Evolutionary conservation across 352 stramenopile genomes (phyloP).

Genomic region (Phytophthora tentaculata): DNA sequence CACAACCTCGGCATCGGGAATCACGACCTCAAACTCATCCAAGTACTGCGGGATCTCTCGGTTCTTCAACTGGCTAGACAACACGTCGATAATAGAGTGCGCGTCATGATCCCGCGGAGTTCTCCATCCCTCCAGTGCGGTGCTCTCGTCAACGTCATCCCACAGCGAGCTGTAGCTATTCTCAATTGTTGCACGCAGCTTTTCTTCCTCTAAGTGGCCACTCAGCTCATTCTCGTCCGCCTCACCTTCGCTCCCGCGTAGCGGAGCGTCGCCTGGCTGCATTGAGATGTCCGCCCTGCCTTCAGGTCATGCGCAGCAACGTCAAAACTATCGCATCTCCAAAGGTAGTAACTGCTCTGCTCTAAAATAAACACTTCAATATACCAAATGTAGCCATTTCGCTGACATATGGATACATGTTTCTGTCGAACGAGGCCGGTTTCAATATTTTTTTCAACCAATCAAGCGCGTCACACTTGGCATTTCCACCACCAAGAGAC

Average conservation of each 20-base stretch:
- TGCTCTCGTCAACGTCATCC: constrained; percentile 35
- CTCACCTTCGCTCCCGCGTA: constrained; percentile 7
- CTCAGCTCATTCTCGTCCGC: background rate
- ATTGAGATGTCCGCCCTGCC: constrained; percentile 17
- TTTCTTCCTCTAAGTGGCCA: background rate
- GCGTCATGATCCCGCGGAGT: constrained; percentile 20
- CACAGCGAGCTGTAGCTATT: constrained; percentile 46
- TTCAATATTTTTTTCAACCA: constrained; percentile 1
- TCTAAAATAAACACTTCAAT: constrained; percentile 9
- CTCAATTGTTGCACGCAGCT: background rate
- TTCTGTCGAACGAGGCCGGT: background rate
- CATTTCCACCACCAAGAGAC: background rate
- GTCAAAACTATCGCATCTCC: background rate
- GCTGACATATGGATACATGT: constrained; percentile 22
- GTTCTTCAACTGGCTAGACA: constrained; percentile 48
- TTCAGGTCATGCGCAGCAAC: constrained; percentile 22
- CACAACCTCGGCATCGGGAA: constrained; percentile 68
- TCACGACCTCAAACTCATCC: constrained; percentile 70
- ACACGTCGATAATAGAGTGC: constrained; percentile 60
- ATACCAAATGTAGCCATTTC: background rate
- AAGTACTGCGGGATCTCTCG: constrained; percentile 62
- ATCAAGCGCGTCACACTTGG: background rate
- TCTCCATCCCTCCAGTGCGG: constrained; percentile 15
- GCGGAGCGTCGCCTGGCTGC: constrained; percentile 23
- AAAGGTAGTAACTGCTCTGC: background rate